Conservation (phyloP, 176 grass and related monocot species). For the Tuctoria greenei region DNA sequence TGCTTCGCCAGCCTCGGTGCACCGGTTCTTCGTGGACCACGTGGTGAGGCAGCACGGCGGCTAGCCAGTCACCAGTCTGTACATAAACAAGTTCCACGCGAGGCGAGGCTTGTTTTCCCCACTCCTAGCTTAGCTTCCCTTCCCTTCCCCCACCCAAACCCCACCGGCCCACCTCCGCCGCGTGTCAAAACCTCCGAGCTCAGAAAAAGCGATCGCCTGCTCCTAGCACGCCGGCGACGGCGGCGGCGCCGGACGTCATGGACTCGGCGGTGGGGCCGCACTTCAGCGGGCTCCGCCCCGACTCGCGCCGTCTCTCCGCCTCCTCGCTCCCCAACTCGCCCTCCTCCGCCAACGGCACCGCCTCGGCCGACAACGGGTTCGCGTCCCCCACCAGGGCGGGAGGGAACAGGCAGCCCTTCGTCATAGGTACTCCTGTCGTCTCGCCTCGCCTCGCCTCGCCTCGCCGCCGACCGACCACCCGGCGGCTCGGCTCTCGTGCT, state of each 20-base stretch:
- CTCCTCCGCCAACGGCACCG: slow-evolving; percentile 34
- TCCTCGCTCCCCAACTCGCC: slow-evolving; percentile 59
- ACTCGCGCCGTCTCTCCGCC: slow-evolving; percentile 51
- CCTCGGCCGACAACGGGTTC: slow-evolving; percentile 7
- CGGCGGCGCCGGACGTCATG: slow-evolving; percentile 52
- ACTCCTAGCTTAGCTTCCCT: too few relatives aligned
- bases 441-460: not conserved
- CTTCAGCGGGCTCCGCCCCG: slow-evolving; percentile 87
- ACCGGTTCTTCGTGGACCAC: not conserved
- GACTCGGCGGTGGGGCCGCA: slow-evolving; percentile 59
- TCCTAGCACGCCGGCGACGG: slow-evolving; percentile 34
- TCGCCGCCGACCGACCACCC: not conserved
- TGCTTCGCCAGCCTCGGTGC: not conserved
- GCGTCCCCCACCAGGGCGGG: not conserved
- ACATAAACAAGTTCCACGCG: slow-evolving; percentile 26
- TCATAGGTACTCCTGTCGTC: slow-evolving; percentile 57
- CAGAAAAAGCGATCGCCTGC: slow-evolving; percentile 35
- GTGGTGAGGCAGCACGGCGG: not conserved
- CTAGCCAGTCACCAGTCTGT: not conserved
- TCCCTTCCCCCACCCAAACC: slow-evolving; percentile 30
- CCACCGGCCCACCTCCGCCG: slow-evolving; percentile 27
- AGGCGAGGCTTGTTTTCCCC: too few relatives aligned
- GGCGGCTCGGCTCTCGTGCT: not conserved
- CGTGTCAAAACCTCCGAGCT: slow-evolving; percentile 66
- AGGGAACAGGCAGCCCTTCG: slow-evolving; percentile 57